Base-by-base conservation (phyloP, 495 filamentous ascomycete genomes). In the Xylaria bambusicola region DNA sequence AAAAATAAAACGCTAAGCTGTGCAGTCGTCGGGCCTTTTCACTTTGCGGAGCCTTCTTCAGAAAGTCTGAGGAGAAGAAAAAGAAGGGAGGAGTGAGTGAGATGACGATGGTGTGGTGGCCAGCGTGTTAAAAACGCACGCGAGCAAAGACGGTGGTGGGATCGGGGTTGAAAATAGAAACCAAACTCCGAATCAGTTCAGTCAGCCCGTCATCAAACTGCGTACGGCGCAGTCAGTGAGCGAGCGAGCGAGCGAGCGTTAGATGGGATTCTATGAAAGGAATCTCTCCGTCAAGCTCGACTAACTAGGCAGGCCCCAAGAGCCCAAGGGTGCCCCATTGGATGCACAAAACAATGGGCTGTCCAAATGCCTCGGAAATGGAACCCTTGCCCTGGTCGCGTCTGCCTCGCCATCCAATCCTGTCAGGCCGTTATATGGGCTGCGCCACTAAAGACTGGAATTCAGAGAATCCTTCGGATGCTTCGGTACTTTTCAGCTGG, bases 391-490 rank as follows among this genome's bases (percentile, higher is more conserved):
- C 52, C 52, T 9, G 4, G 52, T 33, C 38, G 6, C 9, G 10
- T 47, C 26, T 46, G 38, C 18, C 8, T 38, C 13, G 15, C 53
- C 20, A 40, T 23, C 53, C 53, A 56, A 56, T 56, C 53, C 53
- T 36, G 5, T 48, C 17, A 42, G 35, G 42, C 46, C 53, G 27
- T 46, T 35, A 56, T 35, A 49, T 47, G 20, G 20, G 7, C 44
- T 48, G 44, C 54, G 54, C 54, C 54, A 40, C 33, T 40, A 48
- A 41, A 27, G 31, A 29, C 36, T 33, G n/a, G 44, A 18, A 57
- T 57, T 36, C 9, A 36, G 54, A 57, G 36, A 57, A 38, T 38
- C 54, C 42, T 57, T 47, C 54, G 54, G 54, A 57, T 57, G 54
- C 33, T 42, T 57, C 54, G 54, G 54, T 57, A 57, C 27, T 10